Evolutionary conservation across 176 grass and related monocot species (phyloP).

Genomic region (Chrysopogon serrulatus): DNA sequence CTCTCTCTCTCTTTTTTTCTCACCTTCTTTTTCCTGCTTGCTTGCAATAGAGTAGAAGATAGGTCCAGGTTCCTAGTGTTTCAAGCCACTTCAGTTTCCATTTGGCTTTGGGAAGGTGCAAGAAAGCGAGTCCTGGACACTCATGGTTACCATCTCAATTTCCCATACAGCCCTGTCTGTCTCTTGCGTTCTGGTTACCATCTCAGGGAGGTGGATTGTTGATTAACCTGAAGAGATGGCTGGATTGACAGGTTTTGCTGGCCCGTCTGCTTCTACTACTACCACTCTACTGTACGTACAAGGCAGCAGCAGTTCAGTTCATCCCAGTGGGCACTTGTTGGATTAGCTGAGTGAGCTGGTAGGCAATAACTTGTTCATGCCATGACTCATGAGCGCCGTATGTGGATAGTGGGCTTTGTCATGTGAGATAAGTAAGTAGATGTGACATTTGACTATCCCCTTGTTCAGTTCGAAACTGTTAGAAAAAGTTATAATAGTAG

Average conservation of each 20-base stretch:
- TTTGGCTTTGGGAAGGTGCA: constrained; percentile 34
- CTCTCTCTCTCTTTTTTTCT: background rate
- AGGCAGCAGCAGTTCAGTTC: background rate
- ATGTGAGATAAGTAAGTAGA: constrained; percentile 19
- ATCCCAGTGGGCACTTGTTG: constrained; percentile 11
- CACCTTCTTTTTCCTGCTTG: background rate
- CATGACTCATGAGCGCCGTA: background rate
- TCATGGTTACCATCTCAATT: background rate
- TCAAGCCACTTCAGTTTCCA: constrained; percentile 15
- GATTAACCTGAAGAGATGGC: background rate
- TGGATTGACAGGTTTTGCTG: background rate
- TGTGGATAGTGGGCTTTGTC: background rate
- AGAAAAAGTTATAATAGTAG: too few relatives aligned
- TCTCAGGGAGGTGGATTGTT: background rate
- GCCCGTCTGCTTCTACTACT: background rate
- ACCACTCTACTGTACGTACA: background rate
- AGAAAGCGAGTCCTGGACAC: background rate
- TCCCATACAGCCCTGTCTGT: constrained; percentile 20
- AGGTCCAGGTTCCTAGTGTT: constrained; percentile 39
- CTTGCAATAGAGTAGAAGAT: background rate
- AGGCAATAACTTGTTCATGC: constrained; percentile 26
- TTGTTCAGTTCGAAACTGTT: too few relatives aligned
- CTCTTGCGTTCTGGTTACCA: background rate
- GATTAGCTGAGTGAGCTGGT: background rate
- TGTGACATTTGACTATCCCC: constrained; percentile 46